These are phyloP conservation scores for Lagenidium giganteum DNA, from an alignment of 352 stramenopile species.

Conservation along the genomic window DNA sequence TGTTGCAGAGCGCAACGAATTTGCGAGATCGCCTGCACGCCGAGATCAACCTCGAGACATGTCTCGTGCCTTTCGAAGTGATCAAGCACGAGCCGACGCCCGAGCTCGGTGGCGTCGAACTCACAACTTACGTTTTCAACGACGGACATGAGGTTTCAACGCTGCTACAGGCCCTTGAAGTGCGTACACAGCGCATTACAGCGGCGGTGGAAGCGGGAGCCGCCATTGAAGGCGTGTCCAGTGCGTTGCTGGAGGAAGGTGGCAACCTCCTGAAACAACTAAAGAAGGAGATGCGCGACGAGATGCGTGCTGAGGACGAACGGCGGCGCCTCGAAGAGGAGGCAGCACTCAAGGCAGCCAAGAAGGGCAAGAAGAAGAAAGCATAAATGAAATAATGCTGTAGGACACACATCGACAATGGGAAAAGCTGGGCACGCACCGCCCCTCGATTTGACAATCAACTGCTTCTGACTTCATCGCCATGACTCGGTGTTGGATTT, in stretches of 20 bases:
- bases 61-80: slow-evolving; percentile 38
- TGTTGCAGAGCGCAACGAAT: slow-evolving; percentile 27
- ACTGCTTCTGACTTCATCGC: too few species aligned
- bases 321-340: slow-evolving; percentile 50
- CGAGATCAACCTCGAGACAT: slow-evolving; percentile 47
- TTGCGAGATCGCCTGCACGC: slow-evolving; percentile 41
- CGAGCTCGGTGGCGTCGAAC: slow-evolving; percentile 10
- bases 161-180: slow-evolving; percentile 45
- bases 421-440: too few species aligned
- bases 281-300: slow-evolving; percentile 64
- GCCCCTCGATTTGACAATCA: too few species aligned
- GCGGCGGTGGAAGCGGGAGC: slow-evolving; percentile 28
- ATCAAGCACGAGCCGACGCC: slow-evolving; percentile 2
- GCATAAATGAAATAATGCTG: too few species aligned
- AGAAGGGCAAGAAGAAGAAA: slow-evolving; percentile 68
- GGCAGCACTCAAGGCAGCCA: slow-evolving; percentile 54
- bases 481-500: too few species aligned
- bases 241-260: slow-evolving; percentile 39
- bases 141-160: slow-evolving; percentile 30
- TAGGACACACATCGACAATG: too few species aligned
- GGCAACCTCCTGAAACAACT: slow-evolving; percentile 44
- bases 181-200: slow-evolving; percentile 33
- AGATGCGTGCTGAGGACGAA: slow-evolving; percentile 57
- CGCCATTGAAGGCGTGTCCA: slow-evolving; percentile 29
- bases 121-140: slow-evolving; percentile 30